Evolutionary conservation across 192 early-diverging fungal genomes (phyloP), one percentile per base, ranked within the genome.

Genomic region (Diversispora epigaea): DNA sequence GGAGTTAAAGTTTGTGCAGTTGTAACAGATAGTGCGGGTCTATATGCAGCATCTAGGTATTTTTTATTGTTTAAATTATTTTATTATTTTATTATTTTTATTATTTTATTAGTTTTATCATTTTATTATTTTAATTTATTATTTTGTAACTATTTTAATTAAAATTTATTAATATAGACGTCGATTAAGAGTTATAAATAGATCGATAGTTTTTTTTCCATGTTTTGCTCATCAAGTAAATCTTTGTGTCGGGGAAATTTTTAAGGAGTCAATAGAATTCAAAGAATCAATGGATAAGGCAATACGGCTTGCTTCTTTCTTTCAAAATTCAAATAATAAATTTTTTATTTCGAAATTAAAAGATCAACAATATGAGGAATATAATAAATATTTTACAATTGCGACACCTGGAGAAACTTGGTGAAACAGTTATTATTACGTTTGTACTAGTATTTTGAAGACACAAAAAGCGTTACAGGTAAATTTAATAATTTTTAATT

Each of bases 51-150:
- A 32, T 5, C 43, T 7, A 49, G 67, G 17, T 69, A 69, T 54
- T 21, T 65, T 43, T 39, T 40, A 65, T 65, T 43, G 15, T 60
- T 65, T 40, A 65, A 40, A 43, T 7, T 40, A 47, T 52, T 45
- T 69, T 45, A 25, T 25, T 21, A n/a, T 69, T 66, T 52, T 79
- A 79, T 54, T 39, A 39, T 10, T 70, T 68, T 45, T 71, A 71
- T 25, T 54, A 54, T n/a, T 66, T 44, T 11, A 72, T 70, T 41
- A 21, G 54, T 45, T 4, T 40, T 45, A 47, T 56, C 21, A 45
- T 52, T 39, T 55, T 46, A 50, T 63, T 44, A 19, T 67, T 56
- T 7, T 21, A 6, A 15, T 52, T 65, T 65, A 39, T 40, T 17
- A 65, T 65, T 65, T n/a, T n/a, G n/a, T n/a, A n/a, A n/a, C n/a